phyloP scores from a whole-genome alignment of 2,329 filamentous ascomycete species.

The Colletotrichum tanaceti region DNA sequence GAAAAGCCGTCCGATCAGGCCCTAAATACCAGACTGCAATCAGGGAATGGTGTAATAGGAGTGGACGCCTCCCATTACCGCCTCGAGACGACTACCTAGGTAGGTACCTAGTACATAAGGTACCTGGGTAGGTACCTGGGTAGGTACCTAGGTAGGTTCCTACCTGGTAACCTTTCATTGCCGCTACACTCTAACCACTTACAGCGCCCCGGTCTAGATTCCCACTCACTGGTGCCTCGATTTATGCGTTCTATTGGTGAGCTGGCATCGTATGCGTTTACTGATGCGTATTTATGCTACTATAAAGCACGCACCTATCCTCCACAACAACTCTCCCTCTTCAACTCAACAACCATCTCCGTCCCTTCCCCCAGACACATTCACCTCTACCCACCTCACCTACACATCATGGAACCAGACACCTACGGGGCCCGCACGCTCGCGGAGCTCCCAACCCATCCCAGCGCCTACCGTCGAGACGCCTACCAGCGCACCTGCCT shows the following conservation, averaged over 20 bases:
- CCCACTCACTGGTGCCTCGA: background rate
- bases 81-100: no score
- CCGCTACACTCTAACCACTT: background rate
- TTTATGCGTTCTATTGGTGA: background rate
- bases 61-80: no score
- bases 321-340: background rate
- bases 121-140: no score
- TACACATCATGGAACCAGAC: slow-evolving; percentile 4
- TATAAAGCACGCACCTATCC: background rate
- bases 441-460: background rate
- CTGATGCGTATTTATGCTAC: background rate
- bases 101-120: no score
- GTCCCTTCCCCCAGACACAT: background rate
- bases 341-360: background rate
- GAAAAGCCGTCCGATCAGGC: no score
- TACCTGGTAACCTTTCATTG: no score
- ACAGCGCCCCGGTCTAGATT: background rate
- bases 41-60: no score
- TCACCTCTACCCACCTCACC: background rate
- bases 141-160: no score
- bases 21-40: no score
- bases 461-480: background rate
- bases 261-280: background rate
- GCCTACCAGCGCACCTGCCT: background rate
- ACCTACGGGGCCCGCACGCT: slow-evolving; percentile 4